Conservation (phyloP, 2,329 filamentous ascomycete genomes). For the Aureobasidium sp. region DNA sequence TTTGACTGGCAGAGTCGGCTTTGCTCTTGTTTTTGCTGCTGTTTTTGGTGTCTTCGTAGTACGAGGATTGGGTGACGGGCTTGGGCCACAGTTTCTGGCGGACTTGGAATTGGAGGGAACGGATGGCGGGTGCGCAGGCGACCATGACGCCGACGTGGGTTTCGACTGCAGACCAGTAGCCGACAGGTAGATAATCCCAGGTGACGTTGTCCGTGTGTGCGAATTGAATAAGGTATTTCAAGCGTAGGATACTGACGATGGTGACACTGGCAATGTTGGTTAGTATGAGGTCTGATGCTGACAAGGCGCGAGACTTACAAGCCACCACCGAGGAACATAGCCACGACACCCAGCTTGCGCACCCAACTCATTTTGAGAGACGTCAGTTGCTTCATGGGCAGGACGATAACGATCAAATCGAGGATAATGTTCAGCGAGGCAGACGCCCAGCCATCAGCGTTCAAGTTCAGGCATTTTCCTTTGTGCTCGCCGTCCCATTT, state of each 20-base stretch:
- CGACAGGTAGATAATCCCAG: slow-evolving; percentile 15
- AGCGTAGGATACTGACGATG: slow-evolving; percentile 19
- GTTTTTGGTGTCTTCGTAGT: not conserved
- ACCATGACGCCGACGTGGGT: slow-evolving; percentile 17
- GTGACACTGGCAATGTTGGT: slow-evolving; percentile 13
- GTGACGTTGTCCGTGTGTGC: slow-evolving; percentile 14
- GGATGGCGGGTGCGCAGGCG: slow-evolving; percentile 21
- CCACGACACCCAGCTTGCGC: slow-evolving; percentile 14
- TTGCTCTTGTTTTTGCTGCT: not conserved
- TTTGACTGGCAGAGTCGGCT: not conserved
- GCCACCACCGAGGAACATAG: slow-evolving; percentile 17
- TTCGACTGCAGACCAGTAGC: slow-evolving; percentile 18
- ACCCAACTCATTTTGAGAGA: slow-evolving; percentile 15
- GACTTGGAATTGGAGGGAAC: not conserved
- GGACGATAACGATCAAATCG: slow-evolving; percentile 16
- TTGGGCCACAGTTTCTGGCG: not conserved
- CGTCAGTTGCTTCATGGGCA: slow-evolving; percentile 16
- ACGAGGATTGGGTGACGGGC: not conserved
- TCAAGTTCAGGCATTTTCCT: slow-evolving; percentile 13
- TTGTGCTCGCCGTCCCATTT: not conserved
- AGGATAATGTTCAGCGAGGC: slow-evolving; percentile 17
- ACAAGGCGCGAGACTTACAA: slow-evolving; percentile 16
- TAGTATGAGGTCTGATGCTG: not conserved
- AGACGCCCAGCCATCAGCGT: slow-evolving; percentile 13
- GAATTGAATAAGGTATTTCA: slow-evolving; percentile 17